Base-by-base conservation (phyloP, 208 protist genomes). In the Trypanosoma melophagium region DNA sequence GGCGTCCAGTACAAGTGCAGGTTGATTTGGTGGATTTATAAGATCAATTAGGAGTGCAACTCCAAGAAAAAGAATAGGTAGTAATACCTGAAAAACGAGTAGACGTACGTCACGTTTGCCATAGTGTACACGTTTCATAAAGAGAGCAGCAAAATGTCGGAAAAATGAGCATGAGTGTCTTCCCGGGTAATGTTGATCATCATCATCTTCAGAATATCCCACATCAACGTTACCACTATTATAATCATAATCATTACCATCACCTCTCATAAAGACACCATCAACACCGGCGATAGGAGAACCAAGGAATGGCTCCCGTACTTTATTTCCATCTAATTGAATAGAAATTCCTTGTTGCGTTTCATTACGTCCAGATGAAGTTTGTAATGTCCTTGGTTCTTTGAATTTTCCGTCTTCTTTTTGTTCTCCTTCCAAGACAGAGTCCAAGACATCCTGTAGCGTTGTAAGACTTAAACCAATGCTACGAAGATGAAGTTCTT, bases 371-470 rank as follows among this genome's bases (percentile, higher is more conserved):
- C 2, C 3, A 47, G 42, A n/a, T 47, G 16, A n/a, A 21, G 9
- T 19, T 19, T 21, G 13, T 3, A 12, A 5, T 58, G 24, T 2
- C 53, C 53, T 13, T 58, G 9, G 14, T 58, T 41, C 2, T 19
- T 22, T 22, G 2, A 14, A 28, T 22, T 28, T 28, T 42, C 12
- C 19, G 41, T 22, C 55, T 22, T n/a, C 31, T 35, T 35, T 60
- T 25, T 79, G 69, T 42, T 67, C 53, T 22, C 54, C 24, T 45
- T 52, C 53, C 40, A 77, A 87, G 24, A 83, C 51, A 40, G 56
- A 76, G 60, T 89, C 78, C 66, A 96, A 92, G 2, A 96, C 91
- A 63, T 96, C 84, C 74, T 93, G 83, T 42, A 96, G 69, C 47
- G 91, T 93, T 47, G 91, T 83, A 49, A 92, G 69, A 62, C 81